Conservation (phyloP, 73 alveolate species). For the Tetrahymena elliotti region DNA sequence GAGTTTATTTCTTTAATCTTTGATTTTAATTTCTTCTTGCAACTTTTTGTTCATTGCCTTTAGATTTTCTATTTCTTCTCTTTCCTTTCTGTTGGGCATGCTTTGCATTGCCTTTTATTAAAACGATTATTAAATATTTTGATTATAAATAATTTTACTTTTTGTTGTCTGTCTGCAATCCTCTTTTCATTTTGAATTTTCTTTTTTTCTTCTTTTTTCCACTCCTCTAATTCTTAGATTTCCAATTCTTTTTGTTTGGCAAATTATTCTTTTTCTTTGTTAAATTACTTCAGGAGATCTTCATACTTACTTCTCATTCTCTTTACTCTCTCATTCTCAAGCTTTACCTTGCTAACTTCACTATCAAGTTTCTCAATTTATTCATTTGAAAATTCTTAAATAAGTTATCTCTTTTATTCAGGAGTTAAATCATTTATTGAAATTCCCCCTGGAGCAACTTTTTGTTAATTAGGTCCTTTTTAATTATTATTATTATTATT, state of each 20-base stretch:
- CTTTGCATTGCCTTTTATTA: background rate
- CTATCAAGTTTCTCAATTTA: conserved; percentile 8
- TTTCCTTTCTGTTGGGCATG: conserved; percentile 70
- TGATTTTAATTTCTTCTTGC: conserved; percentile 68
- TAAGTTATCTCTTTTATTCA: conserved; percentile 19
- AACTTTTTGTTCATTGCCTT: conserved; percentile 67
- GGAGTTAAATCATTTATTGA: background rate
- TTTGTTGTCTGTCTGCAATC: conserved; percentile 15
- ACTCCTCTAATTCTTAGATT: conserved; percentile 18
- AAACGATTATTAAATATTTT: background rate
- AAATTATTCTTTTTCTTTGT: conserved; percentile 32
- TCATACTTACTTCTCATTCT: conserved; percentile 32
- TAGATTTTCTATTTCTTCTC: conserved; percentile 85
- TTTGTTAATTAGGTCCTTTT: background rate
- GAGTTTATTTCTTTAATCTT: conserved; percentile 78
- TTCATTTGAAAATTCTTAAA: conserved; percentile 10
- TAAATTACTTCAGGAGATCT: conserved; percentile 8
- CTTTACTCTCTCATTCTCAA: conserved; percentile 37
- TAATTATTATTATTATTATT: background rate
- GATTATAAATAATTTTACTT: background rate
- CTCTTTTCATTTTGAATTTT: conserved; percentile 28
- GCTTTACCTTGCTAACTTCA: conserved; percentile 17
- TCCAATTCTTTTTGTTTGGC: conserved; percentile 21
- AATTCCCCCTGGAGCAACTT: background rate
- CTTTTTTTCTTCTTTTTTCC: conserved; percentile 36